Base-by-base conservation (phyloP, 768 basidiomycete species). In the Agrocybe chaxingu region DNA sequence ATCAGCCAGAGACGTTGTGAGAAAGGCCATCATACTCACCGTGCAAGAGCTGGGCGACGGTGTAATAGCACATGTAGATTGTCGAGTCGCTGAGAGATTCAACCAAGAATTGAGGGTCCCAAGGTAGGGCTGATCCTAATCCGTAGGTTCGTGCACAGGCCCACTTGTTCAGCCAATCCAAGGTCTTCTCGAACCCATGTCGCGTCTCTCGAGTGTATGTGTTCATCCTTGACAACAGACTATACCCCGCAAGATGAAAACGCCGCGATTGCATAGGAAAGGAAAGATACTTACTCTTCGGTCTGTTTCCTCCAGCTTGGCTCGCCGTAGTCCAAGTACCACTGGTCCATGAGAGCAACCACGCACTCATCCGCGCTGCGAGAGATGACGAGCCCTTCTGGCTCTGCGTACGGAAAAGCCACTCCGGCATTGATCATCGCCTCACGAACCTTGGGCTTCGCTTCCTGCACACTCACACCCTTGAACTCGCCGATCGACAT, bases 291-390 rank as follows among this genome's bases (percentile, higher is more conserved):
- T 46, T 62, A 92, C 92, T 77, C 84, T 66, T 93, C 89, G 4
- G 92, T 83, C 61, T 90, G 80, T 11, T 78, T 80, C 66, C 86
- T 89, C 97, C 97, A 99, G n/a, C 66, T 64, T 1, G 81, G 67
- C 73, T 98, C 93, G 59, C 96, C 97, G 60, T 98, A 99, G 68
- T 98, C 93, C 67, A 98, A 71, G 69, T 98, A 99, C 95, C 96
- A 99, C 69, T 99, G 97, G 66, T 99, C 97, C 83, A 94, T 95
- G 57, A 99, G 72, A 3, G 96, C 95, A 51, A 99, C 93, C 13
- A 98, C 90, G 72, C 97, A 99, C 70, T 98, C 96, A 62, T 99
- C 97, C n/a, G 81, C 84, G 67, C 89, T 92, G 39, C 96, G 78
- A 40, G 87, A 91, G 61, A 94, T 82, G 61, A 98, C 87, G 57